Percentiles rank a stretch among this genome's conserved stretches.
Evolutionary conservation across 306 rosid species (phyloP).

Genomic region (Quercus bicolor): DNA sequence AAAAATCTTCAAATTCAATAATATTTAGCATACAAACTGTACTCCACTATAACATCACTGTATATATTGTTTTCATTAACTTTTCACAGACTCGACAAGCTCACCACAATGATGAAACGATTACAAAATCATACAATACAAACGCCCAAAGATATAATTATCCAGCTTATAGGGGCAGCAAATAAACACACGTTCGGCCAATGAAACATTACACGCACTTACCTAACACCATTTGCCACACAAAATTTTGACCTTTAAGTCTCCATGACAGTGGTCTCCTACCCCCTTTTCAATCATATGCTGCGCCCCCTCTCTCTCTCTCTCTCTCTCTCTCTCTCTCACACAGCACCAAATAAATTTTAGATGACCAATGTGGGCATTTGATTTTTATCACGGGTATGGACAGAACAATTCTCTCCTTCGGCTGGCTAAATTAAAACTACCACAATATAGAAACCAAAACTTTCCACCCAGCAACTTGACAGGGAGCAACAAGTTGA

Average conservation of each 20-base stretch:
- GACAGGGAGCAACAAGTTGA: constrained; percentile 42
- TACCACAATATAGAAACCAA: constrained; percentile 26
- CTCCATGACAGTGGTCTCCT: constrained; percentile 17
- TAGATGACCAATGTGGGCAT: constrained; percentile 36
- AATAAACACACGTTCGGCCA: constrained; percentile 27
- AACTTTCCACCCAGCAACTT: constrained; percentile 46
- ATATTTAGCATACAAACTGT: constrained; percentile 23
- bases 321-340: background rate
- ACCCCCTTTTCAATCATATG: constrained; percentile 27
- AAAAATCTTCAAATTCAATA: background rate
- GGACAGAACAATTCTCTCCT: constrained; percentile 26
- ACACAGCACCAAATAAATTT: constrained; percentile 38
- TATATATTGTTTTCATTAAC: constrained; percentile 11
- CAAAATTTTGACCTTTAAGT: constrained; percentile 15
- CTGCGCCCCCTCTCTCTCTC: constrained; percentile 12
- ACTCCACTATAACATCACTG: constrained; percentile 6
- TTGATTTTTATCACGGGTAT: constrained; percentile 24
- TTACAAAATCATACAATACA: constrained; percentile 34
- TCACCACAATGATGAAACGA: constrained; percentile 18
- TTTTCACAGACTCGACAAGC: background rate
- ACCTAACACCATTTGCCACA: constrained; percentile 29
- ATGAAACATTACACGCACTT: constrained; percentile 20
- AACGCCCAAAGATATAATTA: background rate
- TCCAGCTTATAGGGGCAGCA: constrained; percentile 25
- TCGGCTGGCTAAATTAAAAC: constrained; percentile 22